Evolutionary conservation across 352 stramenopile genomes (phyloP).

Genomic region (Globisporangium recalcitrans): DNA sequence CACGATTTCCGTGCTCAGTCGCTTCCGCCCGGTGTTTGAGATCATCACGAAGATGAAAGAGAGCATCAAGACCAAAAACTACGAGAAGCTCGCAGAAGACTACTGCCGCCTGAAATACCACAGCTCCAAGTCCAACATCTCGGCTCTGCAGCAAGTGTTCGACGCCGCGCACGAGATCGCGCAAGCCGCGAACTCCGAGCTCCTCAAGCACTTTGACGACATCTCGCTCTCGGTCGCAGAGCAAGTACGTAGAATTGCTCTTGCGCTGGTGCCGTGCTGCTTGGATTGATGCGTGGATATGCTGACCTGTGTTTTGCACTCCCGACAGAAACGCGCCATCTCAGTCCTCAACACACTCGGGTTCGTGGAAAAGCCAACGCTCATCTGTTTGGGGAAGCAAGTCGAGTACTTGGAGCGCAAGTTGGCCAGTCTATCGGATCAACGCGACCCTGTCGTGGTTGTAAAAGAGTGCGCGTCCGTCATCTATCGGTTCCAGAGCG

Average conservation of each 20-base stretch:
- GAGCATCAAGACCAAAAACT: constrained; percentile 57
- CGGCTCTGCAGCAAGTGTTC: constrained; percentile 51
- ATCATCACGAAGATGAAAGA: constrained; percentile 73
- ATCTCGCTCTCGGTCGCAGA: constrained; percentile 50
- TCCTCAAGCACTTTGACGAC: constrained; percentile 62
- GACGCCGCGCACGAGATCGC: constrained; percentile 56
- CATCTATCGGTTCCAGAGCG: constrained; percentile 58
- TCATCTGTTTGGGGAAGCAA: constrained; percentile 67
- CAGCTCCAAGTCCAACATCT: constrained; percentile 56
- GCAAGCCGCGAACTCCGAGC: constrained; percentile 45
- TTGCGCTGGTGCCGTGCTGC: not conserved
- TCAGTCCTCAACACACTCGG: constrained; percentile 49
- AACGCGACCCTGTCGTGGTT: constrained; percentile 26
- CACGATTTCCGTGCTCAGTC: constrained; percentile 59
- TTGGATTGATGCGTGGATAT: not conserved
- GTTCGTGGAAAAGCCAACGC: constrained; percentile 55
- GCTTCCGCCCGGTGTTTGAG: constrained; percentile 66
- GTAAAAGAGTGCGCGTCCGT: constrained; percentile 51
- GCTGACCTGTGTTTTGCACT: not conserved
- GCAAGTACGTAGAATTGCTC: constrained; percentile 27
- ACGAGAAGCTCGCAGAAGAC: constrained; percentile 66
- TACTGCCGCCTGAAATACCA: constrained; percentile 68
- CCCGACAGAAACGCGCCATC: constrained; percentile 46
- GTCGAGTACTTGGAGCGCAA: constrained; percentile 58
- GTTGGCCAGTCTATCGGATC: constrained; percentile 27